A percentile compares a stretch with the other conserved stretches of the same genome.
Conservation (phyloP, 1,139 yeast species). For the Geotrichum histeridarum region DNA sequence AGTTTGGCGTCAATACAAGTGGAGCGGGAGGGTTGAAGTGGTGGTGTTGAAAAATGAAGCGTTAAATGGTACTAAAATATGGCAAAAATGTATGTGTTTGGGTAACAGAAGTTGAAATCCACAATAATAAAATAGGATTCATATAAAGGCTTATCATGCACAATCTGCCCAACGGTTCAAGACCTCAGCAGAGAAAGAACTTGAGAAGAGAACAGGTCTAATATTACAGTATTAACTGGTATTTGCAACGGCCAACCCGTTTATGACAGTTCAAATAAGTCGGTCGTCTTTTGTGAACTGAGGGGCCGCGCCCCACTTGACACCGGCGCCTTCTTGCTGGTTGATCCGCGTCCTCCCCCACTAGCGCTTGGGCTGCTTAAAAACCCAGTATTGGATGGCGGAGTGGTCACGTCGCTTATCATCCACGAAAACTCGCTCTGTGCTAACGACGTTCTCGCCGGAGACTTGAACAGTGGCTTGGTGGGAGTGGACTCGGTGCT, state of each 20-base stretch:
- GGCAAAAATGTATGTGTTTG: too few species aligned
- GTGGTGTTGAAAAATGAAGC: too few species aligned
- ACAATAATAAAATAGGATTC: too few species aligned
- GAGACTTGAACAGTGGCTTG: conserved; percentile 6
- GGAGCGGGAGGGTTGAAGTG: too few species aligned
- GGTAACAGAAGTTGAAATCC: too few species aligned
- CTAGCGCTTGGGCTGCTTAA: not conserved
- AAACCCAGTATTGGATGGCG: not conserved
- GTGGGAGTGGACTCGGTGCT: not conserved
- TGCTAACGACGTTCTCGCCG: conserved; percentile 16
- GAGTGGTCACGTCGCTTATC: conserved; percentile 15
- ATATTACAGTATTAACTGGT: not conserved
- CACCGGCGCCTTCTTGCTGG: not conserved
- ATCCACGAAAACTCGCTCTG: conserved; percentile 21
- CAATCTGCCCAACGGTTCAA: too few species aligned
- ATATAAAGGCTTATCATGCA: too few species aligned
- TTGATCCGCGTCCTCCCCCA: not conserved
- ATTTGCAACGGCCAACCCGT: not conserved
- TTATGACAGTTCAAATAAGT: not conserved
- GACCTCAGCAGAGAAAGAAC: too few species aligned
- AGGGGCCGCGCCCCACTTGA: not conserved
- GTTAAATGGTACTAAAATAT: too few species aligned
- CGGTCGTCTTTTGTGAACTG: not conserved
- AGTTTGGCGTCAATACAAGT: too few species aligned
- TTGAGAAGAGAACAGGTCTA: not conserved